Evolutionary conservation across 176 grass and related monocot genomes (phyloP).

Genomic region (Oryza nivara): DNA sequence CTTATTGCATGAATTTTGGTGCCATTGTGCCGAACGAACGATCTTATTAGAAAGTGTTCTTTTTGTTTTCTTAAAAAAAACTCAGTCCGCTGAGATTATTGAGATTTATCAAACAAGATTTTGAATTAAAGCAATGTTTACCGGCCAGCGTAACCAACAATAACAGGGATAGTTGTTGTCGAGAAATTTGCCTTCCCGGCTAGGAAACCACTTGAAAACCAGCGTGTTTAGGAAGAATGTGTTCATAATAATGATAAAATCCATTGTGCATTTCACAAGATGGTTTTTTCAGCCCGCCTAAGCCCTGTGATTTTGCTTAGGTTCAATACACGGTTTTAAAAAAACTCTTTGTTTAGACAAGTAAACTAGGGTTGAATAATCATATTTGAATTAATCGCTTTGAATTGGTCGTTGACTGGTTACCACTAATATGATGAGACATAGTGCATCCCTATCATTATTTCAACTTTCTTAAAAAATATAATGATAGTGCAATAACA

Average conservation of each 20-base stretch:
- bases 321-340: too few relatives aligned
- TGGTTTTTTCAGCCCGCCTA: too few relatives aligned
- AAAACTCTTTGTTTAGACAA: too few relatives aligned
- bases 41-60: not conserved
- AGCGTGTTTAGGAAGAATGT: not conserved
- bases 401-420: not conserved
- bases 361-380: too few relatives aligned
- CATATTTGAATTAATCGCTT: too few relatives aligned
- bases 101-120: not conserved
- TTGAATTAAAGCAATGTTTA: not conserved
- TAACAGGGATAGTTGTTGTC: not conserved
- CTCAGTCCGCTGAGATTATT: too few relatives aligned
- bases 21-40: not conserved
- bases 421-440: not conserved
- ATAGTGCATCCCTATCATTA: not conserved
- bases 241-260: too few relatives aligned
- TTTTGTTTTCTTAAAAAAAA: too few relatives aligned
- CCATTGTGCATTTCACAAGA: too few relatives aligned
- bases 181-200: too few relatives aligned
- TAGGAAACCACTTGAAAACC: not conserved
- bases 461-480: not conserved
- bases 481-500: not conserved
- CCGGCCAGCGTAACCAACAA: not conserved
- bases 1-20: not conserved
- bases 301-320: too few relatives aligned